Base-by-base conservation (phyloP, 306 rosid species). In the Dalbergia oliveri region DNA sequence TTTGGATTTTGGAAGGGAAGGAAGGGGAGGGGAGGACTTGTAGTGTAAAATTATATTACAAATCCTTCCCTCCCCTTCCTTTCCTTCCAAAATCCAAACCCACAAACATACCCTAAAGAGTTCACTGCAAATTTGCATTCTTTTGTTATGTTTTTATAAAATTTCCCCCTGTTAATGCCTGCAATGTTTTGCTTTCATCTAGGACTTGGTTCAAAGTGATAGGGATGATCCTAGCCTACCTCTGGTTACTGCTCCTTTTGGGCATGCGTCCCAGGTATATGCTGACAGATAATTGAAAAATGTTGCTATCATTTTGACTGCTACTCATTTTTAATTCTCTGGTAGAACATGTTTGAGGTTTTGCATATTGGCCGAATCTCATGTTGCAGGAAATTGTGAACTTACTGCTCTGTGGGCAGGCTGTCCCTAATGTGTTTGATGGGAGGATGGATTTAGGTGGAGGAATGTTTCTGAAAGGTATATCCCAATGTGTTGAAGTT, bases 231-330 rank as follows among this genome's bases (percentile, higher is more conserved):
- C 98, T 16, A 86, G 89, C 88, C 88, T 88, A 31, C 93, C 94
- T 73, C 87, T 94, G 21, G 97, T 94, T 66, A 94, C 98, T 76
- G 97, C 97, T 86, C 97, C 97, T 76, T 91, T 91, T 81, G 97
- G 98, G 50, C 97, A 94, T 79, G 97, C 97, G 47, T 94, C 98
- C 45, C 98, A 93, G 98, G 97, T 93, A 82, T 77, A 54, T 37
- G 16, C 35, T 33, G 39, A 69, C 75, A 47, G 43, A 21, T 16
- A 34, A 64, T 45, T 57, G 34, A 78, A 72, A 66, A 79, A 34
- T 57, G 64, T 11, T 31, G 23, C 35, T 26, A 43, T 75, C 47
- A 18, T 58, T 53, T 65, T 59, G 39, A 16, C 18, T 35, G 44
- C 34, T 33, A 41, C 62, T 45, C 44, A 65, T 68, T 79, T 80